Evolutionary conservation across 352 stramenopile genomes (phyloP).

Genomic region (Chrysophaeum taylorii): DNA sequence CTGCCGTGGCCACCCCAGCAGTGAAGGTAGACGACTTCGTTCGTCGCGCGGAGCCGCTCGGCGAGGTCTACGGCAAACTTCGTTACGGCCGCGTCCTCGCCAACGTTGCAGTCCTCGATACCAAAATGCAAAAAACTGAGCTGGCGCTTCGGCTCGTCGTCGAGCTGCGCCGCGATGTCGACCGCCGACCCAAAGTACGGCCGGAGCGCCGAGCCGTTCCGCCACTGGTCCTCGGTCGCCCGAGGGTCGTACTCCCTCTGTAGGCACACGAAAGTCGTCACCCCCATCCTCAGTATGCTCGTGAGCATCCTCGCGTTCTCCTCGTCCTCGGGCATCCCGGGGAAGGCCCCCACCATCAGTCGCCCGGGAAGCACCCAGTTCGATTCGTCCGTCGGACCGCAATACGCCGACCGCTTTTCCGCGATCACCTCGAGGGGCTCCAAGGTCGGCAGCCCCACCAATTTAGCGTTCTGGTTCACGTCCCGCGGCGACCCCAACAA

Average conservation of each 20-base stretch:
- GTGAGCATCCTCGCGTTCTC: slow-evolving; percentile 26
- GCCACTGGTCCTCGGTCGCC: slow-evolving; percentile 35
- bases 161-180: slow-evolving; percentile 29
- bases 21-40: slow-evolving; percentile 47
- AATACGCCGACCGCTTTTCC: slow-evolving; percentile 26
- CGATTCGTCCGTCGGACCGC: slow-evolving; percentile 44
- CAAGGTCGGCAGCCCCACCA: slow-evolving; percentile 24
- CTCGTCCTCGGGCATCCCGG: slow-evolving; percentile 37
- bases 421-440: slow-evolving; percentile 28
- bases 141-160: slow-evolving; percentile 12
- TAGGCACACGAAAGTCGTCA: slow-evolving; percentile 52
- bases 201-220: slow-evolving; percentile 28
- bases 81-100: slow-evolving; percentile 30
- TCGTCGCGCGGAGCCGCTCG: slow-evolving; percentile 1
- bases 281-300: slow-evolving; percentile 33
- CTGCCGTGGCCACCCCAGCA: slow-evolving; percentile 51
- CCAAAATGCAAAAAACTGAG: slow-evolving; percentile 39
- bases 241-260: slow-evolving; percentile 37
- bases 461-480: too few species aligned
- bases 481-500: too few species aligned
- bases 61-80: neutral
- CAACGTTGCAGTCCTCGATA: slow-evolving; percentile 42
- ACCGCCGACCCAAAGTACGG: slow-evolving; percentile 43
- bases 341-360: slow-evolving; percentile 47
- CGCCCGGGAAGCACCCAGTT: slow-evolving; percentile 49